Percentiles rank a stretch among this genome's conserved stretches.
phyloP scores from a whole-genome alignment of 2,329 filamentous ascomycete genomes.

The Diplodia mutila region DNA sequence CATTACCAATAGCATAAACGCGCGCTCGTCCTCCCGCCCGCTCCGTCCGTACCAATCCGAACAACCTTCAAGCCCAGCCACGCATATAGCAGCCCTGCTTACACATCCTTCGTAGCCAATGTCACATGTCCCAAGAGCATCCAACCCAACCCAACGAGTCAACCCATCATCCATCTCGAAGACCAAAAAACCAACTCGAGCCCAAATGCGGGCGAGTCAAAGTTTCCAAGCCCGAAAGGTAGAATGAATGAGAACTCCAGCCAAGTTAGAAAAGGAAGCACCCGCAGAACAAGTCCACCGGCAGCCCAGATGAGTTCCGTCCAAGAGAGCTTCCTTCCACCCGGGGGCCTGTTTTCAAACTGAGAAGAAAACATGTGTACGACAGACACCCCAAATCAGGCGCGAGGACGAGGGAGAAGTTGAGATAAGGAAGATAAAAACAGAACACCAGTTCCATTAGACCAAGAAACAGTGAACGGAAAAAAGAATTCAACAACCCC shows the following conservation, averaged over 20 bases:
- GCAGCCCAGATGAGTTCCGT: neutral
- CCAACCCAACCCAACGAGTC: neutral
- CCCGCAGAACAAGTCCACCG: neutral
- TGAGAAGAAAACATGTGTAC: neutral
- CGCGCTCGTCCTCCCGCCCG: neutral
- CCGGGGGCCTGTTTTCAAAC: neutral
- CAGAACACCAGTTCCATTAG: neutral
- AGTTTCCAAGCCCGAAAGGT: slow-evolving; percentile 26
- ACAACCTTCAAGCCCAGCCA: neutral
- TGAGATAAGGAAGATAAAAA: neutral
- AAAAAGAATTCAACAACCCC: neutral
- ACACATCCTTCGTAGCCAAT: neutral
- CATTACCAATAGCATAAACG: neutral
- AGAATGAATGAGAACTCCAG: slow-evolving; percentile 9
- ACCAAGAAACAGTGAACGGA: slow-evolving; percentile 4
- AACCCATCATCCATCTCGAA: neutral
- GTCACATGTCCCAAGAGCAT: neutral
- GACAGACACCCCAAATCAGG: neutral
- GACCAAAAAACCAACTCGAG: slow-evolving; percentile 25
- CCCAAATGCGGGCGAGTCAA: slow-evolving; percentile 31
- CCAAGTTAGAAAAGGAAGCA: neutral
- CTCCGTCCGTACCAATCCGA: neutral
- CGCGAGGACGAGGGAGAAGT: too few relatives aligned
- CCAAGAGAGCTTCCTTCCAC: neutral
- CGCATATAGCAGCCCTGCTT: neutral